Conservation (phyloP, 1,139 yeast genomes). For the Scheffersomyces titani region DNA sequence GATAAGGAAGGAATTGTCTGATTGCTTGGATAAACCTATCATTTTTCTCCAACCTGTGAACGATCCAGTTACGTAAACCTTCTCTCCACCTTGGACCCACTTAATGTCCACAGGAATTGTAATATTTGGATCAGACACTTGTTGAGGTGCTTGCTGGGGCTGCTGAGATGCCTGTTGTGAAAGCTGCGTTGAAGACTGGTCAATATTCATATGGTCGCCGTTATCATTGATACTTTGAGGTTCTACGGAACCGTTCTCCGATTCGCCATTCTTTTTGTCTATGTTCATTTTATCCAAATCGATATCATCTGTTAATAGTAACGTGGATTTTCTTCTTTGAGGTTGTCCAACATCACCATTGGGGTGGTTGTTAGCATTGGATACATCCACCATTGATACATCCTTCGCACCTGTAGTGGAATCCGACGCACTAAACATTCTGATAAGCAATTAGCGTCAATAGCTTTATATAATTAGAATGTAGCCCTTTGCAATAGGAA, state of each 20-base stretch:
- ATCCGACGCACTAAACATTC: conserved; percentile 1
- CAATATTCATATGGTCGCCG: conserved; percentile 7
- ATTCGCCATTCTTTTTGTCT: conserved; percentile 14
- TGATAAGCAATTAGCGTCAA: too few species aligned
- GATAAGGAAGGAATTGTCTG: conserved; percentile 39
- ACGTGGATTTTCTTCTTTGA: conserved; percentile 40
- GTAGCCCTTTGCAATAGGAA: background rate
- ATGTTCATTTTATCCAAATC: conserved; percentile 41
- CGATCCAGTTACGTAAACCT: conserved; percentile 62
- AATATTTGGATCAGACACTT: conserved; percentile 23
- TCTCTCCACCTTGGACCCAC: conserved; percentile 94
- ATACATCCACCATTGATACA: conserved; percentile 48
- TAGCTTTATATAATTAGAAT: too few species aligned
- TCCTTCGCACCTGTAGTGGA: conserved; percentile 22
- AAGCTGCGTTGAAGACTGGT: background rate
- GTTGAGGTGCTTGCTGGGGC: conserved; percentile 14
- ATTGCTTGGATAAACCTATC: conserved; percentile 54
- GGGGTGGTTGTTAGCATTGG: conserved; percentile 24
- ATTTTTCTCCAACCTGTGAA: conserved; percentile 54
- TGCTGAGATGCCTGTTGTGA: conserved; percentile 3
- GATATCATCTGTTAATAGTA: conserved; percentile 42
- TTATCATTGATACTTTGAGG: conserved; percentile 11
- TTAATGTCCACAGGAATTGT: conserved; percentile 77
- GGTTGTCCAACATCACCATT: conserved; percentile 19
- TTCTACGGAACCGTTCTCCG: conserved; percentile 3